Conservation (phyloP, 139 green algal genomes). For the Chlamydomonas sphaeroides region DNA sequence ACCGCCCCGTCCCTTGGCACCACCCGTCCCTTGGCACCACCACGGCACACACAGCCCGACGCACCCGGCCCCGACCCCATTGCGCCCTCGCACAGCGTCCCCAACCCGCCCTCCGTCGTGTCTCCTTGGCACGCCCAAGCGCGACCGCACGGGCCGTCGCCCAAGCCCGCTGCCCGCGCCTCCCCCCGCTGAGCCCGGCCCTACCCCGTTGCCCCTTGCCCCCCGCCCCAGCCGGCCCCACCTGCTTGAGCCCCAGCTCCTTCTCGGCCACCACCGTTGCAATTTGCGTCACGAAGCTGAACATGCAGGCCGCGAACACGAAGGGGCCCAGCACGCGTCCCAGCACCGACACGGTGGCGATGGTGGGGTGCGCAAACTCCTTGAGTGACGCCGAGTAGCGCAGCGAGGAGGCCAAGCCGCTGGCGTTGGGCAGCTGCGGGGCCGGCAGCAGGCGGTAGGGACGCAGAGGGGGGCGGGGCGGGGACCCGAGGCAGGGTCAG, state of each 20-base stretch:
- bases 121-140: too few species aligned
- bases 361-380: slow-evolving; percentile 85
- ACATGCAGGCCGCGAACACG: slow-evolving; percentile 94
- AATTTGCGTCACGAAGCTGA: slow-evolving; percentile 87
- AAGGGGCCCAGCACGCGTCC: slow-evolving; percentile 82
- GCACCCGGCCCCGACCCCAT: too few species aligned
- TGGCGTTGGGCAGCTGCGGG: slow-evolving; percentile 8
- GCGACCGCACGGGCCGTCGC: too few species aligned
- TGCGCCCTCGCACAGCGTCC: too few species aligned
- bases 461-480: background rate
- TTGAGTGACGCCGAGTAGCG: slow-evolving; percentile 57
- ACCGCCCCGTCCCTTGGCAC: too few species aligned
- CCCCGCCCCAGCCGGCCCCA: too few species aligned
- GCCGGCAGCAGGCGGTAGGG: background rate
- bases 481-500: background rate
- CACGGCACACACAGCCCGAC: too few species aligned
- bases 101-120: too few species aligned
- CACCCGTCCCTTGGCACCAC: too few species aligned
- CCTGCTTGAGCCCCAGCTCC: slow-evolving; percentile 77
- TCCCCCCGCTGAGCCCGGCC: too few species aligned
- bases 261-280: slow-evolving; percentile 76
- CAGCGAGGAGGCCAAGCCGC: slow-evolving; percentile 31
- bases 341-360: slow-evolving; percentile 72
- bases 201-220: too few species aligned
- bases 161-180: too few species aligned